Percentiles rank a stretch among this genome's conserved stretches.
Evolutionary conservation across 257 asterid species (phyloP).

Genomic region (Solanum bukasovii): DNA sequence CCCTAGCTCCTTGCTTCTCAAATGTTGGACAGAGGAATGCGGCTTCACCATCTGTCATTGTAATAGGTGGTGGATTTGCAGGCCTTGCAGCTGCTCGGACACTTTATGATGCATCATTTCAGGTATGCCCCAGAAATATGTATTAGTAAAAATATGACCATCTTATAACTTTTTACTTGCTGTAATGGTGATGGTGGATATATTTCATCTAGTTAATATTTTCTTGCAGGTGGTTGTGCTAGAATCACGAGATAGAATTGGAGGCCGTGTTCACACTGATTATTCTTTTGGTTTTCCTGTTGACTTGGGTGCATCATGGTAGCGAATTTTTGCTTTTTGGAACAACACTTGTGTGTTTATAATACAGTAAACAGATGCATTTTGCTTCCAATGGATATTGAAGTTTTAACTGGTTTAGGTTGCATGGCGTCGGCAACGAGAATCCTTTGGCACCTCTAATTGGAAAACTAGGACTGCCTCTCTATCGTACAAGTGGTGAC

Average conservation of each 20-base stretch:
- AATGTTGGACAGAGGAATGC: conserved; percentile 28
- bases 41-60: conserved; percentile 69
- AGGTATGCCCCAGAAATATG: conserved; percentile 24
- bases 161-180: not conserved
- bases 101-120: conserved; percentile 77
- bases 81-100: conserved; percentile 88
- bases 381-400: not conserved
- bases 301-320: conserved; percentile 99
- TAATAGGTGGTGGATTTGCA: conserved; percentile 88
- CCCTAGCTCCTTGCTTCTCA: conserved; percentile 51
- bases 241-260: conserved; percentile 94
- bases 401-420: conserved; percentile 32
- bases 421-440: conserved; percentile 92
- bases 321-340: not conserved
- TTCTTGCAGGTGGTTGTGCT: conserved; percentile 61
- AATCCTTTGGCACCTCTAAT: conserved; percentile 90
- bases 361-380: not conserved
- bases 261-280: conserved; percentile 92
- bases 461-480: conserved; percentile 87
- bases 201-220: not conserved
- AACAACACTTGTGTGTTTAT: not conserved
- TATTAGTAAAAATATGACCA: not conserved
- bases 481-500: conserved; percentile 94
- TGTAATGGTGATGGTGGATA: not conserved
- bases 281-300: conserved; percentile 96